phyloP scores from a whole-genome alignment of 176 grass and related monocot species.

The Oryza coarctata region DNA sequence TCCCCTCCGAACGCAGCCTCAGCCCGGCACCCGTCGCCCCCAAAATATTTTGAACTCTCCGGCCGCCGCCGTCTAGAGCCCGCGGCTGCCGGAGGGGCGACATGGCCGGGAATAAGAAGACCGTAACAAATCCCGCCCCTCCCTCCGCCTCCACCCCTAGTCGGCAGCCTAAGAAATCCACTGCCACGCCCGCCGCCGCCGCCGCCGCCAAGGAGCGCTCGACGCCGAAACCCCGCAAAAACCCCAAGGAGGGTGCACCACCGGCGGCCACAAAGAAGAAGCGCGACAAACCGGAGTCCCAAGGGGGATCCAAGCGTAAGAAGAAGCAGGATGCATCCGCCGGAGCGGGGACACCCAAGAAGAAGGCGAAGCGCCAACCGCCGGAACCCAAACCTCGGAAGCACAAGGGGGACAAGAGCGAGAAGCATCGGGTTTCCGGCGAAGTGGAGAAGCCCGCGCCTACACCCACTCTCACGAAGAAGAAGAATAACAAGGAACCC shows the following conservation, averaged over 20 bases:
- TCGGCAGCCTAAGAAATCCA: neutral
- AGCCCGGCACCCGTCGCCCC: too few relatives aligned
- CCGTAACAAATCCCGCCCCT: neutral
- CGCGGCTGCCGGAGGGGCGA: conserved; percentile 2
- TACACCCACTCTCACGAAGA: neutral
- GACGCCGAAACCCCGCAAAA: conserved; percentile 16
- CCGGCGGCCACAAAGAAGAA: neutral
- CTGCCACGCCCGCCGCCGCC: neutral
- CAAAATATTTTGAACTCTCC: conserved; percentile 17
- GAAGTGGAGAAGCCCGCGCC: neutral
- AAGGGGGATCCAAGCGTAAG: neutral
- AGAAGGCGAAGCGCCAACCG: neutral
- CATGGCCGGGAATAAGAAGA: conserved; percentile 40
- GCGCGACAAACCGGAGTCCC: neutral
- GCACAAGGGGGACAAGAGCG: neutral
- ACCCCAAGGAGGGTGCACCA: neutral
- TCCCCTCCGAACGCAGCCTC: too few relatives aligned
- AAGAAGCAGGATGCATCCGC: conserved; percentile 6
- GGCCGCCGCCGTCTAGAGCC: neutral
- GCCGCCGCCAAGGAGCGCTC: conserved; percentile 4
- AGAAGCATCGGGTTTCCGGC: neutral
- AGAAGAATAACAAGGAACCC: neutral
- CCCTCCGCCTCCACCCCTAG: neutral
- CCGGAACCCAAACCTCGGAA: neutral
- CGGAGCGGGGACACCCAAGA: neutral